Evolutionary conservation across 257 asterid species (phyloP).

Genomic region (Schizonepeta tenuifolia): DNA sequence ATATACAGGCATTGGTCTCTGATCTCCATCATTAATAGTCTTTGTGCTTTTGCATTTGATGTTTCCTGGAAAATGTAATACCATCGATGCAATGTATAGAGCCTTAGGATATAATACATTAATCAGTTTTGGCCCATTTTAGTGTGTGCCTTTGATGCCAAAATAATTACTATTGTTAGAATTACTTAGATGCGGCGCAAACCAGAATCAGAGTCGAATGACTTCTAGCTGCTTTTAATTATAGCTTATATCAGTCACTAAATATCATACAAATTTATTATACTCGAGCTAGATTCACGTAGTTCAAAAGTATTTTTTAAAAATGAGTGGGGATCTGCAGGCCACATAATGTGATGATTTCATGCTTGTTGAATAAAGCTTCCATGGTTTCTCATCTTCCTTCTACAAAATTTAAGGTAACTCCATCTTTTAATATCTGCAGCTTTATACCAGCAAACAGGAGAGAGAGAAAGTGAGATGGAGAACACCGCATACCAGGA

Average conservation of each 20-base stretch:
- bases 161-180: slow-evolving; percentile 4
- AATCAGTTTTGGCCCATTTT: neutral
- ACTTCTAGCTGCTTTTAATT: slow-evolving; percentile 9
- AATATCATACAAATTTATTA: neutral
- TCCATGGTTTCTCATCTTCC: neutral
- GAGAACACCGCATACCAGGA: slow-evolving; percentile 71
- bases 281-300: neutral
- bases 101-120: neutral
- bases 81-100: slow-evolving; percentile 14
- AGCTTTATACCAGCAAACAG: slow-evolving; percentile 87
- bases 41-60: slow-evolving; percentile 16
- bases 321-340: neutral
- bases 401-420: neutral
- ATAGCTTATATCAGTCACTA: neutral
- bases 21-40: slow-evolving; percentile 1
- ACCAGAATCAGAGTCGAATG: slow-evolving; percentile 2
- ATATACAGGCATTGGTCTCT: slow-evolving; percentile 22
- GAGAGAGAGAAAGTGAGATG: slow-evolving; percentile 71
- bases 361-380: neutral
- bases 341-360: neutral
- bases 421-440: slow-evolving; percentile 39
- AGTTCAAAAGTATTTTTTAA: neutral
- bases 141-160: neutral
- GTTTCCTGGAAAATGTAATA: slow-evolving; percentile 4
- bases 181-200: neutral